A percentile compares a stretch with the other conserved stretches of the same genome.
phyloP scores from a whole-genome alignment of 2,329 filamentous ascomycete species.

The Ophiobolus disseminans region DNA sequence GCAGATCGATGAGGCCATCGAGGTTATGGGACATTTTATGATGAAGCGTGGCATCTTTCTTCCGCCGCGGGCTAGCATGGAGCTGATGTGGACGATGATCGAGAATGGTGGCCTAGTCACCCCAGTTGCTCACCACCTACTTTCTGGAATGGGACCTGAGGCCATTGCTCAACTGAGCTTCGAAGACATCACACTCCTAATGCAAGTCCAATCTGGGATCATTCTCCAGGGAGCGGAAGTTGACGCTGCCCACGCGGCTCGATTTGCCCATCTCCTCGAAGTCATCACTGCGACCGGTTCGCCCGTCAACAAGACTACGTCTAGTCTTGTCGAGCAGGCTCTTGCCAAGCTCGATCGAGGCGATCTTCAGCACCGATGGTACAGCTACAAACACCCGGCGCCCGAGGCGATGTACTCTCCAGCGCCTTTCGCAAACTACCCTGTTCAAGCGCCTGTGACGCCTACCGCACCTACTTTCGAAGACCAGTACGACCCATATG shows the following conservation, averaged over 20 bases:
- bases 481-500: slow-evolving; percentile 90
- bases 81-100: slow-evolving; percentile 68
- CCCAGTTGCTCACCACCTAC: slow-evolving; percentile 65
- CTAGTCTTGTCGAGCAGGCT: slow-evolving; percentile 64
- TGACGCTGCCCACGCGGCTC: slow-evolving; percentile 65
- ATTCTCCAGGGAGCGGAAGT: slow-evolving; percentile 55
- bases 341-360: slow-evolving; percentile 60
- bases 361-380: slow-evolving; percentile 63
- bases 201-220: slow-evolving; percentile 65
- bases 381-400: slow-evolving; percentile 61
- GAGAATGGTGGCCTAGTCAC: slow-evolving; percentile 69
- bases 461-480: slow-evolving; percentile 69
- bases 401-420: slow-evolving; percentile 55
- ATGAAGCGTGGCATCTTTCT: slow-evolving; percentile 60
- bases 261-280: slow-evolving; percentile 68
- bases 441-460: slow-evolving; percentile 55
- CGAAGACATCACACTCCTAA: slow-evolving; percentile 63
- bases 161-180: slow-evolving; percentile 63
- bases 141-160: slow-evolving; percentile 66
- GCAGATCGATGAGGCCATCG: slow-evolving; percentile 85
- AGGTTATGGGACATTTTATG: slow-evolving; percentile 69
- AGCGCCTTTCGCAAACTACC: slow-evolving; percentile 59
- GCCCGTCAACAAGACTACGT: slow-evolving; percentile 63
- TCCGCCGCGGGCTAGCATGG: slow-evolving; percentile 63
- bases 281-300: slow-evolving; percentile 61